Base-by-base conservation (phyloP, 768 basidiomycete genomes). In the Austroboletus festivus region DNA sequence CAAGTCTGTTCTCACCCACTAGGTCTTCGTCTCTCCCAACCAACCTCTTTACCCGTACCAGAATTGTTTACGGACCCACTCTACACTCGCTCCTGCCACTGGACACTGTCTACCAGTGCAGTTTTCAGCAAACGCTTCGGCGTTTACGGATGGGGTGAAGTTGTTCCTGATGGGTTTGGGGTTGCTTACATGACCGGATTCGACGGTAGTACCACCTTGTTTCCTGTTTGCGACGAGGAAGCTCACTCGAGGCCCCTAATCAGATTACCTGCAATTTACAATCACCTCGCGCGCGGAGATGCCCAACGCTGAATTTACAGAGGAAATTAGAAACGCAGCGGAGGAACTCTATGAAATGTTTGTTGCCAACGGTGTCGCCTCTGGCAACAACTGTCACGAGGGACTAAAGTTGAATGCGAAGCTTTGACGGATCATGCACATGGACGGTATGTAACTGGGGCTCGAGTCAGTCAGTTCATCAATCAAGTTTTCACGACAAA, bases 171-270 rank as follows among this genome's bases (percentile, higher is more conserved):
- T 55, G 94, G 94, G 1, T 97, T 94, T 62, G 94, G 94, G 26
- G 86, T 97, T 24, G 87, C 92, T 12, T 97, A 97, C 62, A 85
- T 92, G 80, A 93, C 93, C n/a, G 89, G 89, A 33, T 86, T 81
- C 58, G 81, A 89, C 54, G 83, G 86, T 85, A 48, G 79, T 64
- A 8, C 31, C 19, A 33, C 33, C 23, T 1, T 50, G n/a, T 10
- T 35, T 20, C 31, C 23, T n/a, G 4, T 35, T 15, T 9, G 31
- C 19, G 20, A 20, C 11, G 4, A n/a, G 45, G 38, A 31, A 35
- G n/a, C 33, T 55, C 22, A 65, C 13, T 2, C 13, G 18, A 28
- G 12, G 28, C 24, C 20, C 33, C 38, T 31, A 39, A 39, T 18
- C 41, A 90, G 87, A 93, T 67, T 81, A 77, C 53, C 71, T 97